Percentiles rank a stretch among this genome's conserved stretches.
phyloP scores from a whole-genome alignment of 768 basidiomycete genomes.

The Rhizopogon salebrosus region DNA sequence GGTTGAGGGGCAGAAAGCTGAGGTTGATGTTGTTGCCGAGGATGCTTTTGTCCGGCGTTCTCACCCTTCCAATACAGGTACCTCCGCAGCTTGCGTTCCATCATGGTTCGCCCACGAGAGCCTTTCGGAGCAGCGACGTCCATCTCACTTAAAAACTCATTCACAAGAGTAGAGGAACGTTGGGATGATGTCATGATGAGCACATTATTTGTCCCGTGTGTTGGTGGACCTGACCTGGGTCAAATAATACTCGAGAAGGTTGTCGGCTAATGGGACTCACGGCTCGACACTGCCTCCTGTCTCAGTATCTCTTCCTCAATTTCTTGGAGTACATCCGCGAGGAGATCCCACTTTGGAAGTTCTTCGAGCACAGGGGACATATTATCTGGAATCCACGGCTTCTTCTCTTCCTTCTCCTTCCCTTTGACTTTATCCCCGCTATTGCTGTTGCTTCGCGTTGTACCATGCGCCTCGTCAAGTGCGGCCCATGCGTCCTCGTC shows the following conservation, averaged over 20 bases:
- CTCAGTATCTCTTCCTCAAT: constrained; percentile 81
- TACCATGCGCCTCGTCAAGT: constrained; percentile 56
- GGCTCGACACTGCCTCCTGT: constrained; percentile 38
- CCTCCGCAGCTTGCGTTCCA: constrained; percentile 64
- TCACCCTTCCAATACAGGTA: constrained; percentile 84
- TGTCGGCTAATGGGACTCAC: constrained; percentile 5
- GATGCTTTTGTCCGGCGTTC: constrained; percentile 20
- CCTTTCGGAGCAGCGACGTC: constrained; percentile 54
- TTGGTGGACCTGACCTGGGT: constrained; percentile 8
- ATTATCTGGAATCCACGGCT: constrained; percentile 64
- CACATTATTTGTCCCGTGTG: constrained; percentile 64
- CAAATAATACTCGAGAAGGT: not conserved
- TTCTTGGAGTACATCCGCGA: constrained; percentile 84
- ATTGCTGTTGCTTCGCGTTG: not conserved
- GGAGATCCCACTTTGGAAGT: constrained; percentile 86
- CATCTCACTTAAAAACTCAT: constrained; percentile 71
- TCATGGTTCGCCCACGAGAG: constrained; percentile 66
- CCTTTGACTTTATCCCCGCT: constrained; percentile 8
- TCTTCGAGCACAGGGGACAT: constrained; percentile 90
- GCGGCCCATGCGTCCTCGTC: constrained; percentile 77
- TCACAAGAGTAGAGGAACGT: constrained; percentile 66
- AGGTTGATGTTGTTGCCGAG: not conserved
- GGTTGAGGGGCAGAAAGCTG: constrained; percentile 3
- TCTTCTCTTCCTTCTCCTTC: constrained; percentile 5
- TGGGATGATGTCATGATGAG: constrained; percentile 87